Conservation (phyloP, 176 grass and related monocot genomes). For the Zea luxurians region DNA sequence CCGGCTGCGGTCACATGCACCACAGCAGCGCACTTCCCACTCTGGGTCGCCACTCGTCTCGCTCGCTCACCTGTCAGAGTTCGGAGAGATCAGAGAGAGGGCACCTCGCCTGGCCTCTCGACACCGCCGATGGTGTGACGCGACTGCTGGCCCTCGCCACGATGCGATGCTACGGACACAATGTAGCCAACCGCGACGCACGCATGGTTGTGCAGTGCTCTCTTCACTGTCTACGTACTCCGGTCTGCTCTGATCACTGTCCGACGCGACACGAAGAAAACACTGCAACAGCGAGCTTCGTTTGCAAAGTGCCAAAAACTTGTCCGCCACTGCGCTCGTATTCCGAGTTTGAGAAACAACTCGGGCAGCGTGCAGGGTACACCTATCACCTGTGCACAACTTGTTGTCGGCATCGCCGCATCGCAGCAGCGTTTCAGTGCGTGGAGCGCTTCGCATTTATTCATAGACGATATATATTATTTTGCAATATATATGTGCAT, state of each 20-base stretch:
- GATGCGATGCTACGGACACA: not conserved
- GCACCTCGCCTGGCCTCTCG: not conserved
- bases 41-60: not conserved
- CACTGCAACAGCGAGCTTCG: not conserved
- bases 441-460: too few relatives aligned
- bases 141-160: not conserved
- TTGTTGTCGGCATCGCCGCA: too few relatives aligned
- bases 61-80: not conserved
- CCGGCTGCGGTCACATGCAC: conserved; percentile 31
- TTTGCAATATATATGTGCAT: too few relatives aligned
- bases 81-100: too few relatives aligned
- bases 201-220: too few relatives aligned
- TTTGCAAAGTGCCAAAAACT: conserved; percentile 2
- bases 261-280: not conserved
- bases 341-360: conserved; percentile 8
- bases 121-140: conserved; percentile 38
- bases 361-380: not conserved
- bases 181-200: not conserved
- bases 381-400: too few relatives aligned
- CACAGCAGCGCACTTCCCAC: not conserved
- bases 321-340: not conserved
- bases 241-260: too few relatives aligned
- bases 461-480: too few relatives aligned
- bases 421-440: too few relatives aligned
- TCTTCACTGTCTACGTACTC: not conserved